phyloP scores from a whole-genome alignment of 2,329 filamentous ascomycete species.

The Chalaropsis thielavioides region DNA sequence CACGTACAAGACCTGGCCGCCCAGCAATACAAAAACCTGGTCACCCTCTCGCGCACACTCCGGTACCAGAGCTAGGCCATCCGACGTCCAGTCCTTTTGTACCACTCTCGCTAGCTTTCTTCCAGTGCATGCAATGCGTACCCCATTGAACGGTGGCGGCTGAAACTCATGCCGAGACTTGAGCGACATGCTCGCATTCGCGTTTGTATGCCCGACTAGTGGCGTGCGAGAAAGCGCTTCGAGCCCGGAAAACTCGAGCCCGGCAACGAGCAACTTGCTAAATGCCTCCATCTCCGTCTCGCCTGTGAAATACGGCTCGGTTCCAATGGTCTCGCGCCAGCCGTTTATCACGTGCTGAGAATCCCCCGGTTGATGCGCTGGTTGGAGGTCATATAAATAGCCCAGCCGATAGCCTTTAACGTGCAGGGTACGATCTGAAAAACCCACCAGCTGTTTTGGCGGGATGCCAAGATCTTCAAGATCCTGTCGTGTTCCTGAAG shows the following conservation, averaged over 20 bases:
- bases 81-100: slow-evolving; percentile 18
- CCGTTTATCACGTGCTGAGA: slow-evolving; percentile 9
- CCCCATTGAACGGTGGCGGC: slow-evolving; percentile 10
- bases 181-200: background rate
- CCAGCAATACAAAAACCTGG: slow-evolving; percentile 19
- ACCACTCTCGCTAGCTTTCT: slow-evolving; percentile 18
- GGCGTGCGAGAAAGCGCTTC: slow-evolving; percentile 16
- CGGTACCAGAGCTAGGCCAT: slow-evolving; percentile 18
- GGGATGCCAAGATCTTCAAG: slow-evolving; percentile 13
- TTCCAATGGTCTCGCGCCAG: slow-evolving; percentile 14
- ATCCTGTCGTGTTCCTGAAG: slow-evolving; percentile 17
- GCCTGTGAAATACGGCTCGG: slow-evolving; percentile 18
- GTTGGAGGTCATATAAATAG: slow-evolving; percentile 19
- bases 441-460: slow-evolving; percentile 11
- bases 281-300: slow-evolving; percentile 19
- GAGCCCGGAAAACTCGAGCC: slow-evolving; percentile 14
- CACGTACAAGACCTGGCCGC: slow-evolving; percentile 20
- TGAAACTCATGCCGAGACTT: slow-evolving; percentile 7
- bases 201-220: background rate
- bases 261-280: slow-evolving; percentile 17
- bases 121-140: slow-evolving; percentile 18
- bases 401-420: slow-evolving; percentile 19
- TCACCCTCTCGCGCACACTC: slow-evolving; percentile 18
- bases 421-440: slow-evolving; percentile 15
- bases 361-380: slow-evolving; percentile 15